These are phyloP conservation scores for Trichoderma polysporum DNA, from an alignment of 2,329 filamentous ascomycete genomes.

Conservation along the genomic window DNA sequence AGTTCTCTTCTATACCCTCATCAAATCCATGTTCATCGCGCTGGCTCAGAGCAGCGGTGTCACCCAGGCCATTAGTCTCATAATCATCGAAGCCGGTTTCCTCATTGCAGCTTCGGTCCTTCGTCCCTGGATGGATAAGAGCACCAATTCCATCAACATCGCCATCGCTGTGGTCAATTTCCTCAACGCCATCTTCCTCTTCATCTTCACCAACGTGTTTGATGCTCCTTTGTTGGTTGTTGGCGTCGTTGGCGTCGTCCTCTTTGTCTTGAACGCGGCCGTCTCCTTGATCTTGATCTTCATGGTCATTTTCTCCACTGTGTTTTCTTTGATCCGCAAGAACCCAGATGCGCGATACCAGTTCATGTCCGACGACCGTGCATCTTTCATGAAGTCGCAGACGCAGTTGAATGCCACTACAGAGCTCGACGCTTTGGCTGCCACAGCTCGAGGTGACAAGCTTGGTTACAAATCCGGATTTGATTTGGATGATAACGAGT, in stretches of 20 bases:
- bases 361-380: conserved; percentile 93
- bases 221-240: conserved; percentile 78
- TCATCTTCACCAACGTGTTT: conserved; percentile 87
- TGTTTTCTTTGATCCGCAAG: conserved; percentile 77
- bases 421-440: conserved; percentile 85
- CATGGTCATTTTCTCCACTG: conserved; percentile 65
- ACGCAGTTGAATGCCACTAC: conserved; percentile 74
- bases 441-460: conserved; percentile 84
- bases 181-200: conserved; percentile 81
- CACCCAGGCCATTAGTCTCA: conserved; percentile 76
- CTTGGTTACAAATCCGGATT: conserved; percentile 43
- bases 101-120: conserved; percentile 77
- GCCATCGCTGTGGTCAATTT: conserved; percentile 89
- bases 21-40: conserved; percentile 88
- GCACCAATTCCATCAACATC: conserved; percentile 95
- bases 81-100: conserved; percentile 77
- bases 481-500: conserved; percentile 44
- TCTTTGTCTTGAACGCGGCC: conserved; percentile 83
- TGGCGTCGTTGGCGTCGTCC: conserved; percentile 83
- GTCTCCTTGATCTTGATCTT: conserved; percentile 81
- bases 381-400: conserved; percentile 96
- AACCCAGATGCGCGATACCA: conserved; percentile 95
- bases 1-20: conserved; percentile 71
- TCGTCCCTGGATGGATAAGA: conserved; percentile 98
- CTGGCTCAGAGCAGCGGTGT: conserved; percentile 70